Percentiles rank a stretch among this genome's conserved stretches.
Evolutionary conservation across 2,329 filamentous ascomycete genomes (phyloP).

Genomic region (Trichoderma sp.): DNA sequence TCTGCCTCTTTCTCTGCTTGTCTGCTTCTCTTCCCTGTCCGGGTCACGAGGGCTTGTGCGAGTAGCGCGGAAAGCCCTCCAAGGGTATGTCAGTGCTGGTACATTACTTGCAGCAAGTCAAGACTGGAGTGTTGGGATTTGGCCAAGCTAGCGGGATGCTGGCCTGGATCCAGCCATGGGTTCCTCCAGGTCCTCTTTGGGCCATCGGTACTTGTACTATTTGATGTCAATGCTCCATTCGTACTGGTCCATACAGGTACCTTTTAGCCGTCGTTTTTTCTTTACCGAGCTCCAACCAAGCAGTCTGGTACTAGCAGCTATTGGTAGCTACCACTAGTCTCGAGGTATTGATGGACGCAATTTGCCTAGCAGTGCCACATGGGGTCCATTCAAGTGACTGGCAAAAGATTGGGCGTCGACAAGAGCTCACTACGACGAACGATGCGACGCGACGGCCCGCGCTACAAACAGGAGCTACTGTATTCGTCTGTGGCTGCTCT

Average conservation of each 20-base stretch:
- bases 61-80: neutral
- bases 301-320: neutral
- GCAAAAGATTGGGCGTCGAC: neutral
- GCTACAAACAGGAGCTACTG: neutral
- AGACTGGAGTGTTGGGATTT: neutral
- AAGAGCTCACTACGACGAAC: neutral
- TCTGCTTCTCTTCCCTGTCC: neutral
- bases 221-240: neutral
- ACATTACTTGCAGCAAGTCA: neutral
- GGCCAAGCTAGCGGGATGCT: neutral
- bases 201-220: neutral
- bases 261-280: neutral
- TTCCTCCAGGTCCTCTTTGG: neutral
- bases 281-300: neutral
- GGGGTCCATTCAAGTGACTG: neutral
- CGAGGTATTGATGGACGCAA: neutral
- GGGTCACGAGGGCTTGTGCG: neutral
- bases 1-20: neutral
- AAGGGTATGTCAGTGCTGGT: neutral
- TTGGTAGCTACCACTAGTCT: neutral
- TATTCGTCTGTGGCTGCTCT: neutral
- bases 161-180: neutral
- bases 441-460: constrained; percentile 16
- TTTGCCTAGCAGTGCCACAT: neutral
- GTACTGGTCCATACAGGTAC: neutral